Base-by-base conservation (phyloP, 2,329 filamentous ascomycete species). In the Aureobasidium sp. region DNA sequence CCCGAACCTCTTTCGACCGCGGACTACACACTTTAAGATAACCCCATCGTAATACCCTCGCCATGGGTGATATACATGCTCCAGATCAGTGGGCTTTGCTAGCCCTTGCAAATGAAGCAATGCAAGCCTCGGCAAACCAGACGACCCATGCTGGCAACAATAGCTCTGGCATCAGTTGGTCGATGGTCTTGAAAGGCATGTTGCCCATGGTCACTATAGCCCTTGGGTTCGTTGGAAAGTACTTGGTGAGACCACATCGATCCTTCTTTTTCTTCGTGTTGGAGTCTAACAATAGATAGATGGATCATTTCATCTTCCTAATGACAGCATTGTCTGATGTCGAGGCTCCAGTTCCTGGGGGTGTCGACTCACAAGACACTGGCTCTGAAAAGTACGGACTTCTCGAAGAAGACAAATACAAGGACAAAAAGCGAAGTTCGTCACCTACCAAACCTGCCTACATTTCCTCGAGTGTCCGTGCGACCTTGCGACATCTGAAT, bases 381-480 rank as follows among this genome's bases (percentile, higher is more conserved):
- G 46, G 57, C 9, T 60, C 46, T 1, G 57, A 60, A 9, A 62
- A 62, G 41, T 56, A 62, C n/a, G 60, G 60, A 24, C 48, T 62
- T 3, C 60, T 62, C 9, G 41, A 55, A 10, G 41, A 39, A 41
- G 41, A 39, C 29, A 41, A 24, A 36, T 50, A 41, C 44, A 60
- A 60, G 57, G 57, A 50, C 46, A 50, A 50, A 15, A 39, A 44
- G 15, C 39, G 32, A 20, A 10, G 27, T n/a, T 24, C 37, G 10
- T 27, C 36, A 37, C 12, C 44, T 39, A 17, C 37, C 9, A 29
- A 48, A 15, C 17, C 46, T 29, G 26, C 37, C 26, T 55, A 55
- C 34, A 20, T 60, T 12, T 62, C 64, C 34, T 53, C 46, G 1
- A 64, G 64, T 17, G n/a, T 65, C 27, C 59, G 64, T n/a, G 59